Evolutionary conservation across 768 basidiomycete species (phyloP), one percentile per base, ranked within the genome.

Genomic region (Rossbeevera mucosa): DNA sequence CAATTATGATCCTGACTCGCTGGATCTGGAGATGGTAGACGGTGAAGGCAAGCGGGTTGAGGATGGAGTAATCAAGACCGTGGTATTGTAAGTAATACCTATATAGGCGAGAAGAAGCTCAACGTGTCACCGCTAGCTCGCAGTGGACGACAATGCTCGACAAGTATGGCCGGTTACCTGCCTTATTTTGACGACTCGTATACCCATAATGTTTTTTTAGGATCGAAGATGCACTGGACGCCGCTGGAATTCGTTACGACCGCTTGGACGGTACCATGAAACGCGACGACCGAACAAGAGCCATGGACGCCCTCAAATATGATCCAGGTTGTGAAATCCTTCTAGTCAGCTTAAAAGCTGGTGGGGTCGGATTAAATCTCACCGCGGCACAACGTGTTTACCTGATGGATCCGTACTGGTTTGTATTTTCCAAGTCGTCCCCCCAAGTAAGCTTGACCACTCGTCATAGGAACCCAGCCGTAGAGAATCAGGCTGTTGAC

Each of bases 261-360:
- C 85, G 96, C 46, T 72, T 99, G 40, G 96, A 99, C 68, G 96
- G 96, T 1, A 94, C 92, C 3, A 99, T 99, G 96, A 94, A 90
- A 67, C 86, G 95, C 44, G 94, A 96, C 48, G 94, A 95, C 50
- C 85, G 96, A 16, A 87, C 84, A 12, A 80, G 81, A 50, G 91
- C 96, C 4, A 94, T 97, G 88, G 93, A 96, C 14, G 83, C 86
- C 2, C 77, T 99, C 53, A 94, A 94, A 72, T 78, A 80, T 57
- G 94, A 99, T 63, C 93, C 92, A 13, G 76, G 75, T 22, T 91
- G 91, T 64, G 96, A 99, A 74, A 91, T 99, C 14, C 76, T 99
- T 38, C 79, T 99, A 28, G 94, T 99, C 62, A 96, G 94, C 66
- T 76, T 98, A 59, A 90, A 95, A 64, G 96, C 96, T 7, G 96